Conservation (phyloP, 2,329 filamentous ascomycete genomes). For the Albophoma yamanashiensis region DNA sequence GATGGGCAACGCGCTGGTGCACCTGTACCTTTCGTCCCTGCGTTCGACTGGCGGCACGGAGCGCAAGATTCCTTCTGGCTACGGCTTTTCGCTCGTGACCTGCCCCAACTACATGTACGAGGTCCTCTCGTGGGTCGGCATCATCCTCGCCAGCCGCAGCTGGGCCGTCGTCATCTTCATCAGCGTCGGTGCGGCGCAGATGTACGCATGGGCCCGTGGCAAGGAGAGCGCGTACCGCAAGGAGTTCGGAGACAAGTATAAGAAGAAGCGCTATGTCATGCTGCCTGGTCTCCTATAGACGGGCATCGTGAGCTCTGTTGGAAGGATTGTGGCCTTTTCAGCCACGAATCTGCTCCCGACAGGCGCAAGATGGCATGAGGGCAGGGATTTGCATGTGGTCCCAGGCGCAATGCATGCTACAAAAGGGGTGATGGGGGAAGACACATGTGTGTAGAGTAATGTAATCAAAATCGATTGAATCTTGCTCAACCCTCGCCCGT, state of each 20-base stretch:
- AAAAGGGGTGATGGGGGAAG: neutral
- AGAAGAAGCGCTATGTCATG: slow-evolving; percentile 83
- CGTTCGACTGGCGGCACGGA: slow-evolving; percentile 73
- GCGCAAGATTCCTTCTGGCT: slow-evolving; percentile 75
- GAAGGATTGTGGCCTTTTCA: neutral
- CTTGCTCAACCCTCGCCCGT: neutral
- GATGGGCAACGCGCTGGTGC: slow-evolving; percentile 67
- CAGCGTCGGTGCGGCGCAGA: slow-evolving; percentile 60
- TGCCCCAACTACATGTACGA: slow-evolving; percentile 98
- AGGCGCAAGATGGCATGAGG: neutral
- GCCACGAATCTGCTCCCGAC: neutral
- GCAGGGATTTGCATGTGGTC: neutral
- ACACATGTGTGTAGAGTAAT: neutral
- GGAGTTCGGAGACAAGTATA: slow-evolving; percentile 88
- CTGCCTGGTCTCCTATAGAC: slow-evolving; percentile 66
- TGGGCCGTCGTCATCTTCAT: slow-evolving; percentile 72
- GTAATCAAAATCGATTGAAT: neutral
- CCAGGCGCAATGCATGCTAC: neutral
- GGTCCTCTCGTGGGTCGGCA: slow-evolving; percentile 72
- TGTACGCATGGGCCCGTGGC: slow-evolving; percentile 80
- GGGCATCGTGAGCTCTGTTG: neutral
- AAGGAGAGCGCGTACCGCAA: slow-evolving; percentile 86
- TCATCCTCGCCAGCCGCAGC: slow-evolving; percentile 70
- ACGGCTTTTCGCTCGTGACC: slow-evolving; percentile 79
- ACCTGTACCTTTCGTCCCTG: slow-evolving; percentile 67